Conservation (phyloP, 148 eudicot species). For the Silene latifolia region DNA sequence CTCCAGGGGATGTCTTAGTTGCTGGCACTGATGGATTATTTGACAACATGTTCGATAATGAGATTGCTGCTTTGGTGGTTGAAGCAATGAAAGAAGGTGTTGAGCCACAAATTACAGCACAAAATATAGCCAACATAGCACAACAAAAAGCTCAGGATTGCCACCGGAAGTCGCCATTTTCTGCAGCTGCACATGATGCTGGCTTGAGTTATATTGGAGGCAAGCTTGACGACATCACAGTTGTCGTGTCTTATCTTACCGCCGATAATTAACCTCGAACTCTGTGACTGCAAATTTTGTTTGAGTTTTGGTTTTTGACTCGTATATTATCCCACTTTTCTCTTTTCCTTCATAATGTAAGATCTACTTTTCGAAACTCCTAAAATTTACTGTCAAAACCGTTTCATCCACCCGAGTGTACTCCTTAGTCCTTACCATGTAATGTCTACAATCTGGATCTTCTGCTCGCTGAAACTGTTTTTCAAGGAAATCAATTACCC, state of each 20-base stretch:
- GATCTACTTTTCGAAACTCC: neutral
- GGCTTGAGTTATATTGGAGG: slow-evolving; percentile 74
- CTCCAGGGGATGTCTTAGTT: slow-evolving; percentile 70
- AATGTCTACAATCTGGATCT: neutral
- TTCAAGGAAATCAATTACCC: too few species aligned
- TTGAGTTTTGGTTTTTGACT: neutral
- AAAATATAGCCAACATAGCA: slow-evolving; percentile 61
- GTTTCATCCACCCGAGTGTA: neutral
- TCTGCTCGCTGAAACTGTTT: too few species aligned
- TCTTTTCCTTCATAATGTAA: neutral
- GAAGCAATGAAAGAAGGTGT: slow-evolving; percentile 43
- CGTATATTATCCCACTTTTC: neutral
- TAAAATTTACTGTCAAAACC: neutral
- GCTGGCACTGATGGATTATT: slow-evolving; percentile 89
- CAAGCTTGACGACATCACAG: slow-evolving; percentile 86
- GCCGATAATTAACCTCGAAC: slow-evolving; percentile 26
- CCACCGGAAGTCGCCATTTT: slow-evolving; percentile 57
- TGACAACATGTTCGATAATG: slow-evolving; percentile 70
- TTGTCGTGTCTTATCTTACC: slow-evolving; percentile 63
- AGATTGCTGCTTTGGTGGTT: slow-evolving; percentile 52
- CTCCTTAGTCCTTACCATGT: neutral
- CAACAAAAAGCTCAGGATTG: slow-evolving; percentile 56
- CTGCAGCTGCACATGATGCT: slow-evolving; percentile 75
- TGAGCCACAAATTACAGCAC: slow-evolving; percentile 54
- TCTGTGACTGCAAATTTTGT: neutral